A percentile compares a stretch with the other conserved stretches of the same genome.
Evolutionary conservation across 139 green algal species (phyloP).

Genomic region (Picochlorum sp.): DNA sequence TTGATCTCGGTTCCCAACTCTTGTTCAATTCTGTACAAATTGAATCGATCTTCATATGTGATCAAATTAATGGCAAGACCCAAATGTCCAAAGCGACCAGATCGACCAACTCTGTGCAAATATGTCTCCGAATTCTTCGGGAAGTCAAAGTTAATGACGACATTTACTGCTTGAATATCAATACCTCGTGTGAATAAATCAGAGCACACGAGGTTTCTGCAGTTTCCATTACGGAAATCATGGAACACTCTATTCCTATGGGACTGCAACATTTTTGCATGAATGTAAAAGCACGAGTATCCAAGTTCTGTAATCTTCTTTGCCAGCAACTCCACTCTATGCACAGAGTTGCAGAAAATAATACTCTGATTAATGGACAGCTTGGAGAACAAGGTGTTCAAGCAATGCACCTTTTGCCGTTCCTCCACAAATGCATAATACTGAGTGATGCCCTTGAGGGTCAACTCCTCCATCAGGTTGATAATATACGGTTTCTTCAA

Average conservation of each 20-base stretch:
- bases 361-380: constrained; percentile 75
- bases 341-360: constrained; percentile 99
- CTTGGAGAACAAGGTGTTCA: constrained; percentile 94
- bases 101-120: constrained; percentile 93
- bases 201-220: constrained; percentile 89
- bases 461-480: constrained; percentile 99
- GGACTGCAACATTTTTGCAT: constrained; percentile 98
- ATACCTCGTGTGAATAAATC: constrained; percentile 72
- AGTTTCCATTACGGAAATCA: constrained; percentile 97
- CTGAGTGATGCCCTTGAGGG: constrained; percentile 89
- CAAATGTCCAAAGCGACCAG: constrained; percentile 96
- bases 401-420: constrained; percentile 91
- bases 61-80: constrained; percentile 97
- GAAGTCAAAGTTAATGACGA: constrained; percentile 99
- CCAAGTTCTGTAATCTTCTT: constrained; percentile 99
- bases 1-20: constrained; percentile 99
- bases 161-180: constrained; percentile 96
- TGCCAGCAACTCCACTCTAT: constrained; percentile 95
- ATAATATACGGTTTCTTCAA: constrained; percentile 97
- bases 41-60: constrained; percentile 97
- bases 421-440: constrained; percentile 99
- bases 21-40: constrained; percentile 97
- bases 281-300: constrained; percentile 99
- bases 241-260: constrained; percentile 99
- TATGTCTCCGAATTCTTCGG: constrained; percentile 99